Evolutionary conservation across 2,329 filamentous ascomycete species (phyloP), one percentile per base, ranked within the genome.

Genomic region (Venturia asperata): DNA sequence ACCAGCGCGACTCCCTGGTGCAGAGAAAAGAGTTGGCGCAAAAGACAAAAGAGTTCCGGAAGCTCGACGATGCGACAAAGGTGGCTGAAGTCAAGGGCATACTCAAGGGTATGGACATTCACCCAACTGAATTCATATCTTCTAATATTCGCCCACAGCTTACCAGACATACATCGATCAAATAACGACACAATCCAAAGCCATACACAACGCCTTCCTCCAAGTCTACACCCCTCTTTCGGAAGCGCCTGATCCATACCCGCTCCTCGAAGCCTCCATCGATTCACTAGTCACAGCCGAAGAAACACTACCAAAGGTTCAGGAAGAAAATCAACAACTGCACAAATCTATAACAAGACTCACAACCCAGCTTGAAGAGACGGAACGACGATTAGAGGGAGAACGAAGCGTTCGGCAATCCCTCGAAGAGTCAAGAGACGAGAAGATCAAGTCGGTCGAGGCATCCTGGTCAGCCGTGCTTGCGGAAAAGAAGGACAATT

Each of bases 131-230:
- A 42, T 42, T 30, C n/a, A 19, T 27, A 5, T 13, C 52, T 13
- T n/a, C 67, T 74, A 45, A 43, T 39, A 34, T 19, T 17, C 11
- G 19, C n/a, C 55, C 58, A 72, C 75, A 93, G 92, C 92, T 62
- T 99, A 99, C 80, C 94, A 99, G 78, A 89, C 88, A 63, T 99
- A 97, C 74, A 97, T 99, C 75, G 94, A 99, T 74, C 87, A 96
- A 66, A 83, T 99, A 67, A 95, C 94, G 24, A 97, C 93, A 75
- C 93, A 97, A 76, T 94, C 92, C 70, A 99, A 99, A 77, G 86
- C 91, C 6, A 91, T 94, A 64, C 95, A 96, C 71, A 92, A 92
- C 19, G 89, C 92, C 7, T 99, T 99, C 73, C 81, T 99, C 68
- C 91, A 96, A 72, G 82, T 94, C 37, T 99, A 99, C 75, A 94